Conservation (phyloP, 202 grass and related monocot species). For the Hordeum pubiflorum region DNA sequence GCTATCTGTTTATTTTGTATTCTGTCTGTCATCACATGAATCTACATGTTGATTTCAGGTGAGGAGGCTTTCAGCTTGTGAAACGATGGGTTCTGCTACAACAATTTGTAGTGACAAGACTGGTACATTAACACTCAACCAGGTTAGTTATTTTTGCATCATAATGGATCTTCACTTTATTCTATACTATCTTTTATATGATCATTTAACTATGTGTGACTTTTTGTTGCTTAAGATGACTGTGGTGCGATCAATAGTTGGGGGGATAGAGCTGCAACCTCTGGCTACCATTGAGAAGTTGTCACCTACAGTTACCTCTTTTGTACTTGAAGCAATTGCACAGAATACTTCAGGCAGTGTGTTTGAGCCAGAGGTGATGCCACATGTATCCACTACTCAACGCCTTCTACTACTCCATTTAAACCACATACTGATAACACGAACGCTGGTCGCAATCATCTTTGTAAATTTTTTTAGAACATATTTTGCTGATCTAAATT, state of each 20-base stretch:
- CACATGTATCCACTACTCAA: neutral
- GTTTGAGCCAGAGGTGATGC: slow-evolving; percentile 71
- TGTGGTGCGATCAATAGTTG: slow-evolving; percentile 64
- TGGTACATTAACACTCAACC: slow-evolving; percentile 82
- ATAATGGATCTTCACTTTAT: slow-evolving; percentile 4
- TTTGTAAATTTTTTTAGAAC: neutral
- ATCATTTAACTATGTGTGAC: slow-evolving; percentile 15
- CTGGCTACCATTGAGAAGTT: slow-evolving; percentile 36
- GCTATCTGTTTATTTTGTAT: neutral
- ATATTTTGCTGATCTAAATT: no score
- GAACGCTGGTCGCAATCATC: neutral
- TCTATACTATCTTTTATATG: slow-evolving; percentile 4
- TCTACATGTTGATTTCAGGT: slow-evolving; percentile 43
- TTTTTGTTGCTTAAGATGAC: slow-evolving; percentile 72
- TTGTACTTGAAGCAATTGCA: slow-evolving; percentile 88
- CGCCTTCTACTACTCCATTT: slow-evolving; percentile 18
- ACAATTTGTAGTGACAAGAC: slow-evolving; percentile 99
- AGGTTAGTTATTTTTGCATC: slow-evolving; percentile 44
- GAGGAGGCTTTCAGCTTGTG: slow-evolving; percentile 82
- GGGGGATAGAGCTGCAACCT: slow-evolving; percentile 45
- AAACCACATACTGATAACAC: neutral
- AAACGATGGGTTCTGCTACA: slow-evolving; percentile 97
- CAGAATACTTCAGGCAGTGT: slow-evolving; percentile 83
- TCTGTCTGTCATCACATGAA: slow-evolving; percentile 22
- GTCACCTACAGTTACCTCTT: slow-evolving; percentile 32